Evolutionary conservation across 495 filamentous ascomycete genomes (phyloP).

Genomic region (Aeminium ludgeri): DNA sequence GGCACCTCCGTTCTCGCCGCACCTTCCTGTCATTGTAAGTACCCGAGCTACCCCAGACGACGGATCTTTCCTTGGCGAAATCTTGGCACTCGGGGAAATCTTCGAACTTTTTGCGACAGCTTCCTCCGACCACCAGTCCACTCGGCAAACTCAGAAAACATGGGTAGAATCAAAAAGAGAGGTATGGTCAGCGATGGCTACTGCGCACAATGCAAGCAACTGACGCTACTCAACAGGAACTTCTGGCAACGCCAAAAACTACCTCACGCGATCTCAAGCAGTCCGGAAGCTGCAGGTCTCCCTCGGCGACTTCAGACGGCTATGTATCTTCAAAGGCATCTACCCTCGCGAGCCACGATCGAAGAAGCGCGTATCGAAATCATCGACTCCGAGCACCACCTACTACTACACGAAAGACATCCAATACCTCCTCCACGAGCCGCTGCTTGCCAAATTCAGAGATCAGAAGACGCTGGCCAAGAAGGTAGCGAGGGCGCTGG

Average conservation of each 20-base stretch:
- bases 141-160: constrained; percentile 21
- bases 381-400: constrained; percentile 72
- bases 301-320: constrained; percentile 85
- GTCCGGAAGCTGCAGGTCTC: constrained; percentile 96
- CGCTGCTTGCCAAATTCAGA: constrained; percentile 85
- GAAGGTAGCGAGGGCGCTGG: constrained; percentile 84
- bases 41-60: too few species aligned
- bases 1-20: constrained; percentile 1
- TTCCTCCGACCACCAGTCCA: background rate
- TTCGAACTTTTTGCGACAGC: constrained; percentile 5
- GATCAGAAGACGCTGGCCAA: constrained; percentile 92
- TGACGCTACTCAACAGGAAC: constrained; percentile 36
- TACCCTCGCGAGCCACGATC: constrained; percentile 91
- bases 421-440: constrained; percentile 93
- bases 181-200: constrained; percentile 31
- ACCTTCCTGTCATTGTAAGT: background rate
- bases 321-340: constrained; percentile 99
- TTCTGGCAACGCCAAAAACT: constrained; percentile 91
- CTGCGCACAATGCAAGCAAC: background rate
- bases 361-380: constrained; percentile 91
- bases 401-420: constrained; percentile 99
- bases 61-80: background rate
- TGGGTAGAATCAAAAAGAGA: constrained; percentile 90
- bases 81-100: constrained; percentile 1
- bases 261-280: constrained; percentile 88